Percentiles rank a stretch among this genome's conserved stretches.
Evolutionary conservation across 2,329 filamentous ascomycete species (phyloP).

Genomic region (Penicillium sp.): DNA sequence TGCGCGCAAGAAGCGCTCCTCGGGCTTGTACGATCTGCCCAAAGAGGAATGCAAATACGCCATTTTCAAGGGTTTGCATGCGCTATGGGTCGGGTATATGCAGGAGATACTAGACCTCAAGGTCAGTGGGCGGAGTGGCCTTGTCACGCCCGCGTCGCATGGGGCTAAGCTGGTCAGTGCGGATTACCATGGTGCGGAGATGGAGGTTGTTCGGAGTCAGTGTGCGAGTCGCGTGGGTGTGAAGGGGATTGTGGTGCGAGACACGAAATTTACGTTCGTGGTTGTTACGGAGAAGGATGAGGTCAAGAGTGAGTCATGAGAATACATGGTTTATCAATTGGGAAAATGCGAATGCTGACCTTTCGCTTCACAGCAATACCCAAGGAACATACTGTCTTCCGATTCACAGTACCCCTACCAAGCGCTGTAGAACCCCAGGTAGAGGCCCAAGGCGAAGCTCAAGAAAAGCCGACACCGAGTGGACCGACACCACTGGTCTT

Average conservation of each 20-base stretch:
- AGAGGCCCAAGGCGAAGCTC: conserved; percentile 21
- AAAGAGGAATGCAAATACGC: conserved; percentile 69
- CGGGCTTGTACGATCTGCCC: conserved; percentile 75
- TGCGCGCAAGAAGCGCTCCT: conserved; percentile 72
- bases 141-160: conserved; percentile 60
- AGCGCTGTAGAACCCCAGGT: conserved; percentile 25
- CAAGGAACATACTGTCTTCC: conserved; percentile 87
- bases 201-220: conserved; percentile 80
- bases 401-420: conserved; percentile 67
- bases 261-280: conserved; percentile 84
- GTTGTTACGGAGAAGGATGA: conserved; percentile 72
- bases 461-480: conserved; percentile 39
- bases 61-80: conserved; percentile 76
- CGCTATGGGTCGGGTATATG: conserved; percentile 83
- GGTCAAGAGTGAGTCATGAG: conserved; percentile 62
- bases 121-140: conserved; percentile 28
- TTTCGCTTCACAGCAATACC: conserved; percentile 63
- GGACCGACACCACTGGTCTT: conserved; percentile 61
- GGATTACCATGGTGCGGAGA: conserved; percentile 84
- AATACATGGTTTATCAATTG: background rate
- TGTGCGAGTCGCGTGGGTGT: conserved; percentile 83
- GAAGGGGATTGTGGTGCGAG: conserved; percentile 83
- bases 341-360: background rate
- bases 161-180: conserved; percentile 73
- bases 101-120: conserved; percentile 74